A percentile compares a stretch with the other conserved stretches of the same genome.
Evolutionary conservation across 257 asterid genomes (phyloP).

Genomic region (Primulina eburnea): DNA sequence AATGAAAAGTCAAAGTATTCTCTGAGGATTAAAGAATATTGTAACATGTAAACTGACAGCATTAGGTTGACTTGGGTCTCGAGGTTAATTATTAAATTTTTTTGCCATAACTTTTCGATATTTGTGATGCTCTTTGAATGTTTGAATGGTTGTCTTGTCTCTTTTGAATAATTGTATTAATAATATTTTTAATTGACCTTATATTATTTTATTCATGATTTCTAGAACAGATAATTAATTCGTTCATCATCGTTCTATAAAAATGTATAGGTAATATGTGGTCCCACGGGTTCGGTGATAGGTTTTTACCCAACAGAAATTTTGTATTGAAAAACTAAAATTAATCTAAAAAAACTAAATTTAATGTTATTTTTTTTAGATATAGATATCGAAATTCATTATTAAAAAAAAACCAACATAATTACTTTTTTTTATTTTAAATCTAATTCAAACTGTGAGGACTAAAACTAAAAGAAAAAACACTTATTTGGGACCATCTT

Average conservation of each 20-base stretch:
- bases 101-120: constrained; percentile 6
- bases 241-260: not conserved
- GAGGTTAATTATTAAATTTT: constrained; percentile 1
- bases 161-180: constrained; percentile 17
- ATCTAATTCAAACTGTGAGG: no score
- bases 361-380: no score
- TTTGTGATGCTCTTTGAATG: constrained; percentile 30
- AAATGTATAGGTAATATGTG: not conserved
- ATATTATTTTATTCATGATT: not conserved
- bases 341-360: no score
- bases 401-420: no score
- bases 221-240: constrained; percentile 19
- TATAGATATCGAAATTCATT: no score
- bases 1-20: constrained; percentile 31
- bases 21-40: constrained; percentile 24
- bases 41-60: constrained; percentile 30
- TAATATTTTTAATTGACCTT: constrained; percentile 18
- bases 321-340: not conserved
- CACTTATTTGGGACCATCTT: no score
- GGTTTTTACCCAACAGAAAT: constrained; percentile 2
- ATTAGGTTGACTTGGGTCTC: constrained; percentile 39
- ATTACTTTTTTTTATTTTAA: no score
- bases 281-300: constrained; percentile 1
- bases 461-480: no score
- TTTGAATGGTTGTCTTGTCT: constrained; percentile 10